Percentiles rank a stretch among this genome's conserved stretches.
phyloP scores from a whole-genome alignment of 163 green algal species.

The Chlamydomonas reinhardtii region DNA sequence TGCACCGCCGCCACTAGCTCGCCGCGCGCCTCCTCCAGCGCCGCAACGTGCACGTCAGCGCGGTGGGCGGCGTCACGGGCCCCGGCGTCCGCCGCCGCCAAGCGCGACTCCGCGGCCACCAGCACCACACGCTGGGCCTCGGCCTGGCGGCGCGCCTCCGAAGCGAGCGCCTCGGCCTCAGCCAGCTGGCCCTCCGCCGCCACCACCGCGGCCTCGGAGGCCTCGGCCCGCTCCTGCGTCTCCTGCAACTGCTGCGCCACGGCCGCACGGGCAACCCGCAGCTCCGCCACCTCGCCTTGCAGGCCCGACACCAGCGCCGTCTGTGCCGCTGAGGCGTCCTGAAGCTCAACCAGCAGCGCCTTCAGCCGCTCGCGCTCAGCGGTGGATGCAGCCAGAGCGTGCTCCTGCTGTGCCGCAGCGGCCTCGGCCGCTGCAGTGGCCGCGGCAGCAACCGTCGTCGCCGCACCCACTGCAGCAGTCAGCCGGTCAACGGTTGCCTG shows the following conservation, averaged over 20 bases:
- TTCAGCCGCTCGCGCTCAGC: conserved; percentile 24
- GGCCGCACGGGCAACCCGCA: background rate
- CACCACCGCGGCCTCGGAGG: conserved; percentile 8
- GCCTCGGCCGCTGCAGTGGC: background rate
- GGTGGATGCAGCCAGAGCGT: background rate
- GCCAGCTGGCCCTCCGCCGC: background rate
- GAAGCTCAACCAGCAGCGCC: conserved; percentile 36
- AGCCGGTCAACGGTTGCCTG: background rate
- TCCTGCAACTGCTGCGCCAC: background rate
- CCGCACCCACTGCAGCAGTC: background rate
- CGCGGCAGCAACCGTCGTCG: background rate
- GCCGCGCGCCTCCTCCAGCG: background rate
- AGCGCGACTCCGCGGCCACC: too few relatives aligned
- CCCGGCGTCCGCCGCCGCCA: too few relatives aligned
- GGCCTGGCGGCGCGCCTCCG: too few relatives aligned
- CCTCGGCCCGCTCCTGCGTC: background rate
- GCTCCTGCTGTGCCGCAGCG: background rate
- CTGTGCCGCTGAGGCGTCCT: background rate
- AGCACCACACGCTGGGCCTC: too few relatives aligned
- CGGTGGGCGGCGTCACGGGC: background rate
- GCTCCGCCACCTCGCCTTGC: background rate
- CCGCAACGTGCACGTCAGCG: conserved; percentile 2
- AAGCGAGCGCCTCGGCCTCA: background rate
- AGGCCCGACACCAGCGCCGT: background rate
- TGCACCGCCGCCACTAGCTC: conserved; percentile 2